Evolutionary conservation across 225 moss, liverwort and hornwort genomes (phyloP), one percentile per base, ranked within the genome.

Genomic region (Polytrichum commune): DNA sequence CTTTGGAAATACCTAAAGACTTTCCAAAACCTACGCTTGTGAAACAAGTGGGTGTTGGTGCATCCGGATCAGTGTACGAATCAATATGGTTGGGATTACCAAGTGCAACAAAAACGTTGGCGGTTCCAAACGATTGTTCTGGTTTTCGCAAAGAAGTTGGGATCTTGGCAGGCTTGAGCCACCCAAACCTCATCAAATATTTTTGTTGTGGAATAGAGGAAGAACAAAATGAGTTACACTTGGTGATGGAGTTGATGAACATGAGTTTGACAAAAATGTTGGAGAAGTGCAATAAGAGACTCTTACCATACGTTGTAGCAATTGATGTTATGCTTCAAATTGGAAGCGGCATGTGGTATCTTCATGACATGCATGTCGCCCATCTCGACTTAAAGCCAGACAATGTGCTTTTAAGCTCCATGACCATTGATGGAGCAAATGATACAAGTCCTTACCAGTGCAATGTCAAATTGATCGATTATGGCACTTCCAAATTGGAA

Each of bases 271-370:
- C 72, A 5, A 72, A 82, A 29, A 64, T 62, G 32, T 76, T 85
- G 38, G 33, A 79, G 27, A 65, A 75, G 64, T 64, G 54, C 8
- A 7, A 8, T 33, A 63, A 22, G 27, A 63, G 18, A 5, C 81
- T 72, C 8, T 72, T 78, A 29, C 19, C 64, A 25, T 77, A 82
- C 53, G 64, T 72, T 65, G 68, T 76, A 0, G 78, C 79, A n/a
- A 73, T 85, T 22, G 81, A 85, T 55, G 62, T 82, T 23, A 64
- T 85, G 73, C 73, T 78, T 27, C 85, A 85, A 65, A 82, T 85
- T 8, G 81, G 78, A 55, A 78, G 67, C n/a, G 81, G 81, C 19
- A 63, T 85, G 76, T 81, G 85, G 60, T 85, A 82, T 60, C 81
- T 85, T 10, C 81, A 85, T 8, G 81, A 81, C 76, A 73, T 74